phyloP scores from a whole-genome alignment of 129 eudicot genomes.

The Artemisia tridentata region DNA sequence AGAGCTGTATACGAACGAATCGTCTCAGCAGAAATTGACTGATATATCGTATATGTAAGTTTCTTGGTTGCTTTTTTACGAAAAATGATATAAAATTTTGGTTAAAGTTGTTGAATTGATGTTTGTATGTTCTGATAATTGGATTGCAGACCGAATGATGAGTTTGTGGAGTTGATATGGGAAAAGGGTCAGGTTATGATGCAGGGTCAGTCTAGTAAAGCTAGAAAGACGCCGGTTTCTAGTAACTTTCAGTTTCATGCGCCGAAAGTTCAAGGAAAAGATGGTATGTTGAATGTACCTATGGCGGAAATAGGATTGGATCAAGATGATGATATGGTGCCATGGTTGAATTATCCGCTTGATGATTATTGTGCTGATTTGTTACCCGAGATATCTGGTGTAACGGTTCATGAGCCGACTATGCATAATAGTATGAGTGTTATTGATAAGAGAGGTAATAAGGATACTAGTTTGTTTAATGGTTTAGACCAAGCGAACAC shows the following conservation, averaged over 20 bases:
- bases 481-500: conserved; percentile 32
- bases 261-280: conserved; percentile 44
- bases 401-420: conserved; percentile 51
- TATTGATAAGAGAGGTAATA: conserved; percentile 45
- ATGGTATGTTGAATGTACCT: conserved; percentile 40
- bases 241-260: conserved; percentile 44
- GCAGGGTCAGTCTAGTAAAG: conserved; percentile 76
- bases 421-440: conserved; percentile 28
- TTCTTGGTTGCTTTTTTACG: not conserved
- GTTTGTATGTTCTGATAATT: conserved; percentile 22
- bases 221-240: conserved; percentile 44
- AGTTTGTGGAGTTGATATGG: conserved; percentile 78
- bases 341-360: conserved; percentile 74
- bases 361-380: conserved; percentile 62
- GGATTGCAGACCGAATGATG: conserved; percentile 79
- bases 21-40: conserved; percentile 40
- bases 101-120: not conserved
- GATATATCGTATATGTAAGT: conserved; percentile 64
- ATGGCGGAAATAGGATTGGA: conserved; percentile 46
- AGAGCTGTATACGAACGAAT: conserved; percentile 59
- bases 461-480: conserved; percentile 27
- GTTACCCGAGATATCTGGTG: conserved; percentile 73
- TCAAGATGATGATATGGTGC: conserved; percentile 77
- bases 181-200: conserved; percentile 88
- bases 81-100: not conserved